These are phyloP conservation scores for Fusarium stilboides DNA, from an alignment of 2,329 filamentous ascomycete species.

Conservation along the genomic window DNA sequence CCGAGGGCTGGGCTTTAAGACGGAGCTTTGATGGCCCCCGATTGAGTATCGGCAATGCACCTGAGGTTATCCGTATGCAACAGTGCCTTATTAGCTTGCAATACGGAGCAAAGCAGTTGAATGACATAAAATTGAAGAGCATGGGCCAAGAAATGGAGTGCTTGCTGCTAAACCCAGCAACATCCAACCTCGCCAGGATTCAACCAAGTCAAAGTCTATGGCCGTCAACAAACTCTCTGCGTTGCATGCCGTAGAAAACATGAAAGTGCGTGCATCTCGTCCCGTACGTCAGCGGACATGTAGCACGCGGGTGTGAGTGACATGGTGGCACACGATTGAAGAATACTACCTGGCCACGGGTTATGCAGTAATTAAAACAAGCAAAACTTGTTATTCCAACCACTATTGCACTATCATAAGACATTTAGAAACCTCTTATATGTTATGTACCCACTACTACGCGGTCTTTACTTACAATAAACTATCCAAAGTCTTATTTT, in stretches of 20 bases:
- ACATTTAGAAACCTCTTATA: too few species aligned
- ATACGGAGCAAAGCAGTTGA: not conserved
- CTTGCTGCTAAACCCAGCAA: not conserved
- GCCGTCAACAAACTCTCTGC: conserved; percentile 8
- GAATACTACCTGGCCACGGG: too few species aligned
- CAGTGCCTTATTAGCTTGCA: too few species aligned
- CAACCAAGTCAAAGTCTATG: not conserved
- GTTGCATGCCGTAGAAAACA: conserved; percentile 22
- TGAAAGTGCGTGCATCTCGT: conserved; percentile 36
- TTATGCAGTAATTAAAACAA: too few species aligned
- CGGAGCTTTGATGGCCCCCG: not conserved
- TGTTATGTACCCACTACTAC: too few species aligned
- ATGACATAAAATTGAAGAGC: not conserved
- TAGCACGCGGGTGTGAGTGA: conserved; percentile 23
- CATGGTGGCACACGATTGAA: conserved; percentile 14
- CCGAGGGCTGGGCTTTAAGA: conserved; percentile 1
- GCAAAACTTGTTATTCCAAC: too few species aligned
- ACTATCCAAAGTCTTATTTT: too few species aligned
- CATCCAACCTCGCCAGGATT: not conserved
- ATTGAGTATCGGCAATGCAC: not conserved
- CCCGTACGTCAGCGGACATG: conserved; percentile 36
- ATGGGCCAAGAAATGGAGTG: not conserved
- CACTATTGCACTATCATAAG: too few species aligned
- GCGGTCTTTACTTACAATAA: too few species aligned
- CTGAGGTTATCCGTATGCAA: not conserved